A percentile compares a stretch with the other conserved stretches of the same genome.
Evolutionary conservation across 2,329 filamentous ascomycete species (phyloP).

Genomic region (Fusarium caatingaense): DNA sequence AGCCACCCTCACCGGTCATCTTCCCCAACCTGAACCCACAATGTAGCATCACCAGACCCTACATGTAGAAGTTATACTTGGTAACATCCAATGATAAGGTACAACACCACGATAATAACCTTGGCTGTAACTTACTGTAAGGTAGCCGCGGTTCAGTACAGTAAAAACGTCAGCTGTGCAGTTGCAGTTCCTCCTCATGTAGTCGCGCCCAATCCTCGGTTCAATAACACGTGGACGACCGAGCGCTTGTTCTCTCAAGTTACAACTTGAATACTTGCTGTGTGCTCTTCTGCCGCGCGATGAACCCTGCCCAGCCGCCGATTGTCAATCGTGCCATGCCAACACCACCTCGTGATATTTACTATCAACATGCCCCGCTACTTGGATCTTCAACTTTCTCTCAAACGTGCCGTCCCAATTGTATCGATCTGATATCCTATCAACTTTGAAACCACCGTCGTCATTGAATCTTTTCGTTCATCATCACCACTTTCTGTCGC

Average conservation of each 20-base stretch:
- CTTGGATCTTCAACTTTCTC: constrained; percentile 18
- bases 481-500: constrained; percentile 13
- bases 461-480: constrained; percentile 12
- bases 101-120: constrained; percentile 20
- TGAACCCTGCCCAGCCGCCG: constrained; percentile 35
- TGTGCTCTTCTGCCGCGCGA: constrained; percentile 1
- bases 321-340: constrained; percentile 31
- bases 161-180: constrained; percentile 17
- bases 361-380: constrained; percentile 34
- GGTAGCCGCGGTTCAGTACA: constrained; percentile 26
- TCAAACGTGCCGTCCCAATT: not conserved
- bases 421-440: not conserved
- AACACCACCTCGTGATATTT: constrained; percentile 38
- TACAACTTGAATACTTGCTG: constrained; percentile 11
- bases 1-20: constrained; percentile 17
- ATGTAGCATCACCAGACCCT: constrained; percentile 13
- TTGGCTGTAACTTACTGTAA: not conserved
- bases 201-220: constrained; percentile 45
- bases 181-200: constrained; percentile 28
- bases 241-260: constrained; percentile 37
- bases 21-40: constrained; percentile 7
- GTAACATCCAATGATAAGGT: constrained; percentile 16
- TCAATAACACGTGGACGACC: constrained; percentile 47
- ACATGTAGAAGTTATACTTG: not conserved
- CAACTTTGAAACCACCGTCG: constrained; percentile 4